Percentiles rank a stretch among this genome's conserved stretches.
Evolutionary conservation across 768 basidiomycete species (phyloP).

Genomic region (Termitomyces sp.): DNA sequence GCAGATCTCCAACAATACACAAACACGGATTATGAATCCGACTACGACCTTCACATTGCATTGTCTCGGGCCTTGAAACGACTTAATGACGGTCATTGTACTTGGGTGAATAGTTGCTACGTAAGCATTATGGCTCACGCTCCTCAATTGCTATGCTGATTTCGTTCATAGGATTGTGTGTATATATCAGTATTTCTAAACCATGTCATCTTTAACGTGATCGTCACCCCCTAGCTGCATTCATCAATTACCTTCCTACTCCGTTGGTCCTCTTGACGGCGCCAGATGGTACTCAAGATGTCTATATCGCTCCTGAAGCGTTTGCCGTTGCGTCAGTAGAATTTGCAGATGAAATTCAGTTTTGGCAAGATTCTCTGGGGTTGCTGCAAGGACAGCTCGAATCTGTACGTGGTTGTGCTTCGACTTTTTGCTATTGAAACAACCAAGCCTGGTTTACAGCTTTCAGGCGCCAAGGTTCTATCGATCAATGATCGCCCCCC

Average conservation of each 20-base stretch:
- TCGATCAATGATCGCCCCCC: constrained; percentile 47
- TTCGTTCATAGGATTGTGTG: constrained; percentile 15
- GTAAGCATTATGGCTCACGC: constrained; percentile 27
- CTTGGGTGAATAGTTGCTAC: constrained; percentile 50
- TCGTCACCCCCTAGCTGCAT: constrained; percentile 25
- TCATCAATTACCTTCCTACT: constrained; percentile 41
- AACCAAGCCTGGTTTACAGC: constrained; percentile 14
- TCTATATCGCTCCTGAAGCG: constrained; percentile 50
- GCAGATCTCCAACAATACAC: constrained; percentile 44
- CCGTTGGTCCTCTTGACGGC: constrained; percentile 45
- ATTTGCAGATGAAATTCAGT: constrained; percentile 43
- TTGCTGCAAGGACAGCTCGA: constrained; percentile 39
- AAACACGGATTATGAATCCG: constrained; percentile 35
- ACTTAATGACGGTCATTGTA: constrained; percentile 54
- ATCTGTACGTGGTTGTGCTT: constrained; percentile 24
- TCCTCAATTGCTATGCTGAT: background rate
- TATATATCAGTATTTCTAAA: background rate
- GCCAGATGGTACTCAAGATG: constrained; percentile 34
- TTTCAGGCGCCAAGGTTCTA: constrained; percentile 49
- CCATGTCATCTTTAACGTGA: background rate
- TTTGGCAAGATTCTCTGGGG: constrained; percentile 49
- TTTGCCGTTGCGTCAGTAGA: constrained; percentile 44
- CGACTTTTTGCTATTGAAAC: background rate
- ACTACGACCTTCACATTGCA: constrained; percentile 52
- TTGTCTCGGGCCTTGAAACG: constrained; percentile 47